phyloP scores from a whole-genome alignment of 768 basidiomycete species.

The Cyclocybe cylindracea region DNA sequence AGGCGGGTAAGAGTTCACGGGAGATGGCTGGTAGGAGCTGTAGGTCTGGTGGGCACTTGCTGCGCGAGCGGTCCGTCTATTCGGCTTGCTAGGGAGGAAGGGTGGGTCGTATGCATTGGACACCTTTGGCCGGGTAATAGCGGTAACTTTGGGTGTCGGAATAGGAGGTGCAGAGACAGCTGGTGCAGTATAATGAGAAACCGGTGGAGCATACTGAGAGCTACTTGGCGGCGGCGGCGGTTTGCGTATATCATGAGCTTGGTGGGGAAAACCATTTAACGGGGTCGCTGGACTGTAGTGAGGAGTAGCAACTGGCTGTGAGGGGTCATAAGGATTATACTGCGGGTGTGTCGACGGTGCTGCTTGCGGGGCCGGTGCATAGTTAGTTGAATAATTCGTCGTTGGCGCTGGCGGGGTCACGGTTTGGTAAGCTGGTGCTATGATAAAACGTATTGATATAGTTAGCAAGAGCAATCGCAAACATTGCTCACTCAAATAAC shows the following conservation, averaged over 20 bases:
- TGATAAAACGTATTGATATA: too few species aligned
- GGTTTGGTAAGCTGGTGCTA: too few species aligned
- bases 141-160: constrained; percentile 24
- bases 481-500: too few species aligned
- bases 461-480: too few species aligned
- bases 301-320: too few species aligned
- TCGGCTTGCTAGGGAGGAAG: constrained; percentile 44
- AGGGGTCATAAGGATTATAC: constrained; percentile 5
- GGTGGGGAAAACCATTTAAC: background rate
- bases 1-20: constrained; percentile 2
- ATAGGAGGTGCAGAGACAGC: background rate
- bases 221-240: background rate
- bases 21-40: constrained; percentile 16
- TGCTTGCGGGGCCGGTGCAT: background rate
- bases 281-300: background rate
- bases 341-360: constrained; percentile 5
- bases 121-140: constrained; percentile 62
- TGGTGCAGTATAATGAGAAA: constrained; percentile 15
- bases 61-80: constrained; percentile 16
- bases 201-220: constrained; percentile 5
- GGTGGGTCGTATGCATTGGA: constrained; percentile 80
- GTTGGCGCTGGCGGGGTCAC: background rate
- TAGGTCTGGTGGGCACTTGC: constrained; percentile 13
- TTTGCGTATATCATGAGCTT: background rate
- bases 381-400: background rate